Evolutionary conservation across 768 basidiomycete species (phyloP).

Genomic region (Panaeolus papilionaceus): DNA sequence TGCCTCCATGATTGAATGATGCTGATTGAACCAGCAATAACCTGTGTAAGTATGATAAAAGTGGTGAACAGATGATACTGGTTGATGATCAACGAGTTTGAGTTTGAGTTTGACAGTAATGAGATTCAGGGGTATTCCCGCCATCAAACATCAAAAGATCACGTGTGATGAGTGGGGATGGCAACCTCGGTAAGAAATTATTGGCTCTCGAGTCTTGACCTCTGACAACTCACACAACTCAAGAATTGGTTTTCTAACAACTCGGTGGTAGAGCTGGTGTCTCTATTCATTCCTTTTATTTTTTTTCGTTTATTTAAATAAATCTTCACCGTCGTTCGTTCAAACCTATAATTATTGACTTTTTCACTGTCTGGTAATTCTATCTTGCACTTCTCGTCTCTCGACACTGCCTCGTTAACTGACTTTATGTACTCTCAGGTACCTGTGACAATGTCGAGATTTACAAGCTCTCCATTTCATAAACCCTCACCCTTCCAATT

Average conservation of each 20-base stretch:
- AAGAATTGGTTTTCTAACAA: neutral
- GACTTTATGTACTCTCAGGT: slow-evolving; percentile 15
- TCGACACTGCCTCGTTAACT: slow-evolving; percentile 17
- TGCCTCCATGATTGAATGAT: slow-evolving; percentile 56
- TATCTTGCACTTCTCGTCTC: slow-evolving; percentile 21
- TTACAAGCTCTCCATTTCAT: slow-evolving; percentile 48
- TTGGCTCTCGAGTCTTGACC: neutral
- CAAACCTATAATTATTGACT: slow-evolving; percentile 9
- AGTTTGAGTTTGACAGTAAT: neutral
- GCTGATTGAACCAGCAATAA: slow-evolving; percentile 13
- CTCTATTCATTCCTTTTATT: slow-evolving; percentile 6
- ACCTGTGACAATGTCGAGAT: slow-evolving; percentile 43
- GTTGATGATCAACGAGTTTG: slow-evolving; percentile 9
- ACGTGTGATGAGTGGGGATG: neutral
- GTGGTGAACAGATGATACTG: slow-evolving; percentile 1
- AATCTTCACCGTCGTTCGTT: neutral
- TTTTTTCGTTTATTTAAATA: slow-evolving; percentile 1
- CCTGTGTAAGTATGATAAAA: neutral
- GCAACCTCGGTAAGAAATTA: neutral
- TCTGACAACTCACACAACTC: neutral
- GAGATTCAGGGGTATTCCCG: slow-evolving; percentile 9
- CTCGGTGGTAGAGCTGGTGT: slow-evolving; percentile 10
- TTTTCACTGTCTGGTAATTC: slow-evolving; percentile 8
- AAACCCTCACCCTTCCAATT: slow-evolving; percentile 54
- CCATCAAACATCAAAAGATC: neutral